These are phyloP conservation scores for Dissophora ornata DNA, from an alignment of 192 early-diverging fungal species.

Conservation along the genomic window DNA sequence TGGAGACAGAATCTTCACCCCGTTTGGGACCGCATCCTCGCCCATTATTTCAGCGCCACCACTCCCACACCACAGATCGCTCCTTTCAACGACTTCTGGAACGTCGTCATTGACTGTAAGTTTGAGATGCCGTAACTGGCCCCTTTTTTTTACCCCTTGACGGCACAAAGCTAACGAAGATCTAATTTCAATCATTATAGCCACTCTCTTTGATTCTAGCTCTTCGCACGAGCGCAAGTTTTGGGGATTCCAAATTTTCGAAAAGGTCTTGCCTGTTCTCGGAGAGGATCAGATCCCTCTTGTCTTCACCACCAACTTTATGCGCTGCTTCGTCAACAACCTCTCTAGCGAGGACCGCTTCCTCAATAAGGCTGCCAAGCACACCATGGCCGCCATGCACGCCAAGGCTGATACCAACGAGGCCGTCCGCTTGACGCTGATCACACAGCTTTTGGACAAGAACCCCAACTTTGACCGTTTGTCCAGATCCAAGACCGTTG, in stretches of 20 bases:
- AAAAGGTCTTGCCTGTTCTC: constrained; percentile 69
- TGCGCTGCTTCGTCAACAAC: constrained; percentile 90
- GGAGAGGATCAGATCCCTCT: constrained; percentile 68
- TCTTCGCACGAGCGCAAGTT: constrained; percentile 86
- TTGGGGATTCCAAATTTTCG: constrained; percentile 90
- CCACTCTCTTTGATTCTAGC: constrained; percentile 78
- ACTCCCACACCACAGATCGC: constrained; percentile 59
- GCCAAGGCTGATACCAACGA: constrained; percentile 73
- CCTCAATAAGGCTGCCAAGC: constrained; percentile 83
- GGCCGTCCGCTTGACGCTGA: constrained; percentile 77
- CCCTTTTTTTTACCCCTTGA: too few species aligned
- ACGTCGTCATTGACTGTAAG: constrained; percentile 75
- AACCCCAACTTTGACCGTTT: constrained; percentile 74
- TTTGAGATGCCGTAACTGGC: neutral
- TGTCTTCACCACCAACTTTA: constrained; percentile 85
- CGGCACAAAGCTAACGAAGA: too few species aligned
- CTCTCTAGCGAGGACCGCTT: constrained; percentile 77
- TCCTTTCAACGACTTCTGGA: constrained; percentile 86
- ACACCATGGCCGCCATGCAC: constrained; percentile 69
- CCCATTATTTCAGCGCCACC: constrained; percentile 60
- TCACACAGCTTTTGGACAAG: constrained; percentile 86
- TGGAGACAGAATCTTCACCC: constrained; percentile 88
- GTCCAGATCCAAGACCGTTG: constrained; percentile 82
- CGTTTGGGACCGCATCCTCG: constrained; percentile 80
- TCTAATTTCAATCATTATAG: too few species aligned